Evolutionary conservation across 108 stramenopile genomes (phyloP).

Genomic region (Seminavis robusta): DNA sequence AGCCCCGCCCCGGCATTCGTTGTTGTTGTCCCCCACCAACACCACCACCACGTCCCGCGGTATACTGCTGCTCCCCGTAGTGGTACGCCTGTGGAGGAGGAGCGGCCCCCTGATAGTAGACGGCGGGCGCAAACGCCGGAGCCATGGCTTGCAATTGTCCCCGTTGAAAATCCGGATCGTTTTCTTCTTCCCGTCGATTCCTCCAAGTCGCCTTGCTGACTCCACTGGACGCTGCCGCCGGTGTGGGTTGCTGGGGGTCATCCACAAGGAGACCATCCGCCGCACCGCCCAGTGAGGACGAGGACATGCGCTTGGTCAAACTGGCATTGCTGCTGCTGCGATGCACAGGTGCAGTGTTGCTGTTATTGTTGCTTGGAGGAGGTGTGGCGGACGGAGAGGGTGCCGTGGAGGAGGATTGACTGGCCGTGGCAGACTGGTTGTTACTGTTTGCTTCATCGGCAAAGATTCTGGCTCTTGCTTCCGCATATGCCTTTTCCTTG

Average conservation of each 20-base stretch:
- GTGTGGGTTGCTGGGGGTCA: constrained; percentile 10
- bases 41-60: too few species aligned
- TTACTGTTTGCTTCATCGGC: constrained; percentile 20
- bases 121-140: too few species aligned
- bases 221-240: too few species aligned
- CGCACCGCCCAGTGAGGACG: background rate
- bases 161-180: constrained; percentile 86
- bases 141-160: background rate
- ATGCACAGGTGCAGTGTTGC: constrained; percentile 2
- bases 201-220: constrained; percentile 73
- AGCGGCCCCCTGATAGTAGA: too few species aligned
- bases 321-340: too few species aligned
- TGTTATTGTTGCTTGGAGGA: background rate
- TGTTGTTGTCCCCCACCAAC: too few species aligned
- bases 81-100: too few species aligned
- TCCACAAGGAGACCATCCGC: constrained; percentile 5
- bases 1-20: too few species aligned
- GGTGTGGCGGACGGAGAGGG: constrained; percentile 6
- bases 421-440: constrained; percentile 16
- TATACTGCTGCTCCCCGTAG: too few species aligned
- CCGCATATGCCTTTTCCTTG: constrained; percentile 88
- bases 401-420: background rate
- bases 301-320: too few species aligned
- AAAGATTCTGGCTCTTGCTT: constrained; percentile 90
- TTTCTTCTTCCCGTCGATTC: constrained; percentile 76